phyloP scores from a whole-genome alignment of 2,329 filamentous ascomycete species.

The Penicillium sp. region DNA sequence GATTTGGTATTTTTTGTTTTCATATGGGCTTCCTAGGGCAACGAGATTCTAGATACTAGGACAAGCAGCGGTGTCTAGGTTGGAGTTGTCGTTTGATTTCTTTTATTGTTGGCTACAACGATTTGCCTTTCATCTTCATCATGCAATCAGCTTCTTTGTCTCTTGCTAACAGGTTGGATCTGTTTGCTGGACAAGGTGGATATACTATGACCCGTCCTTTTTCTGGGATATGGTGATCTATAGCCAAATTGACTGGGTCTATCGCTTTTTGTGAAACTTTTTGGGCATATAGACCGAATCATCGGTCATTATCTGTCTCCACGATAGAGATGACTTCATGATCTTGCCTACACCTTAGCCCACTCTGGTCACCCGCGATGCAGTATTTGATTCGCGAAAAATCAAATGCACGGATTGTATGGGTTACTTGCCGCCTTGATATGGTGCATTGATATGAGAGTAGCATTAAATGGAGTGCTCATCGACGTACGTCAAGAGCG shows the following conservation, averaged over 20 bases:
- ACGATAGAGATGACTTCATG: not conserved
- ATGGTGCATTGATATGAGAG: not conserved
- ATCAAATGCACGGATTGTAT: not conserved
- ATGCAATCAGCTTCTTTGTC: slow-evolving; percentile 9
- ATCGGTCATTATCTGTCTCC: not conserved
- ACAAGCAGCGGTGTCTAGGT: slow-evolving; percentile 15
- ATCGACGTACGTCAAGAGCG: slow-evolving; percentile 20
- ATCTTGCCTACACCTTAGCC: not conserved
- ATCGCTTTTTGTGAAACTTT: not conserved
- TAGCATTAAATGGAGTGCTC: slow-evolving; percentile 8
- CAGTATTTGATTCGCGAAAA: not conserved
- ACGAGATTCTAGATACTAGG: slow-evolving; percentile 25
- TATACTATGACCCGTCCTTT: slow-evolving; percentile 14
- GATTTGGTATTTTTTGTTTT: not conserved
- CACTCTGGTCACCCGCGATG: not conserved
- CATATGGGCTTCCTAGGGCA: slow-evolving; percentile 3
- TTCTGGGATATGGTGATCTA: not conserved
- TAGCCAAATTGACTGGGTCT: not conserved
- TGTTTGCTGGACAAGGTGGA: slow-evolving; percentile 13
- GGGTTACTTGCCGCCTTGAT: not conserved
- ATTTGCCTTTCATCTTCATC: slow-evolving; percentile 5
- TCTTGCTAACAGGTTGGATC: slow-evolving; percentile 5
- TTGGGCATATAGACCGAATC: not conserved
- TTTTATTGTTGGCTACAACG: slow-evolving; percentile 2
- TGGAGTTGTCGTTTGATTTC: slow-evolving; percentile 12